phyloP scores from a whole-genome alignment of 1,139 yeast genomes.

The Yamadazyma sp. region DNA sequence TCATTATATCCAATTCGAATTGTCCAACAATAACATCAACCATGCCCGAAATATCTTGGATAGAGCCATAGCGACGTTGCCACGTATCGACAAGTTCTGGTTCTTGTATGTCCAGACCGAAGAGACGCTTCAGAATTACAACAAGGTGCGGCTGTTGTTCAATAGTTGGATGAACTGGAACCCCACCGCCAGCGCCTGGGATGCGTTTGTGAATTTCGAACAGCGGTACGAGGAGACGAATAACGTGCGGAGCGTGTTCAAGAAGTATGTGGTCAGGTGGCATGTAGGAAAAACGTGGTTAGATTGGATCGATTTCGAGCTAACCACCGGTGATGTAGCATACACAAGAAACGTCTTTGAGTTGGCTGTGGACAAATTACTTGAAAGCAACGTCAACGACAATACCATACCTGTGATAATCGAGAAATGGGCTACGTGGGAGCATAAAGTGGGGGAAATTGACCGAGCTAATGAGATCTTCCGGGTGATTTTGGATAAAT shows the following conservation, averaged over 20 bases:
- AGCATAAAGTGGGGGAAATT: slow-evolving; percentile 56
- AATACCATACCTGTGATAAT: slow-evolving; percentile 27
- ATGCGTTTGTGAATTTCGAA: slow-evolving; percentile 72
- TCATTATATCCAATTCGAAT: slow-evolving; percentile 76
- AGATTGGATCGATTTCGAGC: slow-evolving; percentile 40
- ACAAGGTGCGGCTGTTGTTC: slow-evolving; percentile 65
- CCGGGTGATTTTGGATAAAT: slow-evolving; percentile 43
- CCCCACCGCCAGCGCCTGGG: slow-evolving; percentile 69
- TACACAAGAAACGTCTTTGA: slow-evolving; percentile 63
- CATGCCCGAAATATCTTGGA: slow-evolving; percentile 88
- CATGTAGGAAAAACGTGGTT: slow-evolving; percentile 65
- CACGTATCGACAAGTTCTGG: slow-evolving; percentile 86
- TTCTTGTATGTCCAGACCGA: slow-evolving; percentile 78
- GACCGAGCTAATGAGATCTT: slow-evolving; percentile 71
- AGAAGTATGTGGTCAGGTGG: slow-evolving; percentile 53
- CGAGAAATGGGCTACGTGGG: slow-evolving; percentile 71
- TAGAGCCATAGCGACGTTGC: slow-evolving; percentile 71
- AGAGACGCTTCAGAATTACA: slow-evolving; percentile 68
- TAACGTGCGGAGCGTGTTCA: slow-evolving; percentile 58
- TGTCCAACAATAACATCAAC: slow-evolving; percentile 69
- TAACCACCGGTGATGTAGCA: slow-evolving; percentile 13
- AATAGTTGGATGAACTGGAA: slow-evolving; percentile 83
- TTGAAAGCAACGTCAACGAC: slow-evolving; percentile 24
- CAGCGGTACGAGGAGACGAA: slow-evolving; percentile 60
- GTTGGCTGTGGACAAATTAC: slow-evolving; percentile 58